Conservation (phyloP, 2,329 filamentous ascomycete species). For the Ilyonectria destructans region DNA sequence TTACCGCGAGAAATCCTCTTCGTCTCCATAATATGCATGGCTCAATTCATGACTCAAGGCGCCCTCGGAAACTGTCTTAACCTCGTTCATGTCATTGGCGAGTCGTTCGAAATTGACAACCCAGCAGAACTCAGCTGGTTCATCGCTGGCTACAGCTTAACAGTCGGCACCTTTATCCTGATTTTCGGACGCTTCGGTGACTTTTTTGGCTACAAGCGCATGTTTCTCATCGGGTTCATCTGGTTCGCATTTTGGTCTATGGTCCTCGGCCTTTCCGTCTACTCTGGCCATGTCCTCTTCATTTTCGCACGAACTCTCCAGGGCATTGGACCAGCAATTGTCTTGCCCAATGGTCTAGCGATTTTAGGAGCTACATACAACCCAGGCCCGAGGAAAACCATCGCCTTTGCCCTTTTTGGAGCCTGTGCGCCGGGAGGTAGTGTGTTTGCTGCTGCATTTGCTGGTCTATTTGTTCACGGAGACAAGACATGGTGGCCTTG, state of each 20-base stretch:
- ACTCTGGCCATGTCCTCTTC: conserved; percentile 62
- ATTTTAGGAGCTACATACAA: conserved; percentile 73
- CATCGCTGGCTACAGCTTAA: conserved; percentile 53
- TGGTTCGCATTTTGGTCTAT: conserved; percentile 72
- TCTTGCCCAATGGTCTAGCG: conserved; percentile 76
- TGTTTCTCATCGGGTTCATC: conserved; percentile 68
- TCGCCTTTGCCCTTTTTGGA: conserved; percentile 71
- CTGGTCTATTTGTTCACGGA: conserved; percentile 56
- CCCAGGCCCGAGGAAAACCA: conserved; percentile 71
- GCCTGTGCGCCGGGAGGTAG: conserved; percentile 64
- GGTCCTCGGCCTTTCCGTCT: conserved; percentile 60
- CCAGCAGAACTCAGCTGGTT: conserved; percentile 61
- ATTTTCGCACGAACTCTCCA: conserved; percentile 70
- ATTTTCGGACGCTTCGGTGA: conserved; percentile 72
- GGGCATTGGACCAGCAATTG: conserved; percentile 74
- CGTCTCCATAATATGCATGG: conserved; percentile 43
- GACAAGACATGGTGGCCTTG: conserved; percentile 64
- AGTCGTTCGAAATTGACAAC: conserved; percentile 41
- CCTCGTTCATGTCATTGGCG: conserved; percentile 42
- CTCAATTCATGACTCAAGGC: conserved; percentile 47
- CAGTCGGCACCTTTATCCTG: conserved; percentile 67
- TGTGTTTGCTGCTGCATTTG: conserved; percentile 59
- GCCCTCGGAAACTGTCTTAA: conserved; percentile 47
- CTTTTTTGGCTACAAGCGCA: conserved; percentile 70
- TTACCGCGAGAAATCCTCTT: conserved; percentile 39